These are phyloP conservation scores for Beta lomatogona DNA, from an alignment of 179 eudicot genomes.

Conservation along the genomic window DNA sequence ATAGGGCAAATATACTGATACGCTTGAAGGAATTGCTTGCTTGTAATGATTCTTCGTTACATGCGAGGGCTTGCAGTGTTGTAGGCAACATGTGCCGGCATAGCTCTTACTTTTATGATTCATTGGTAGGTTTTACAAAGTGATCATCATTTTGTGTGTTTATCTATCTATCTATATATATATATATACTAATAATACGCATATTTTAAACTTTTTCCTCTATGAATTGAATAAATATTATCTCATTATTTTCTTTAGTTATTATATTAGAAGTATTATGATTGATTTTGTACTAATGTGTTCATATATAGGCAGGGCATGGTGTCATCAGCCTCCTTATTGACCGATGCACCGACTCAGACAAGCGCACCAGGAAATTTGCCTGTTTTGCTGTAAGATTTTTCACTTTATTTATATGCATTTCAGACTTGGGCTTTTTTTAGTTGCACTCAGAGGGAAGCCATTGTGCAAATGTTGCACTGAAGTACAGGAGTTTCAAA, in stretches of 20 bases:
- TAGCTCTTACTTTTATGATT: conserved; percentile 81
- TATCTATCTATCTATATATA: no score
- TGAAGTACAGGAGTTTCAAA: no score
- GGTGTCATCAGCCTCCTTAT: conserved; percentile 66
- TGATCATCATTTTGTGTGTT: neutral
- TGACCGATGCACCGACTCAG: conserved; percentile 85
- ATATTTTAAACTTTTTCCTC: no score
- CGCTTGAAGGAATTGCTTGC: conserved; percentile 71
- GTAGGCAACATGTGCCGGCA: conserved; percentile 98
- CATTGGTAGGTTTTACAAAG: conserved; percentile 52
- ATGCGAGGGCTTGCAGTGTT: conserved; percentile 91
- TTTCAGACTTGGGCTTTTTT: no score
- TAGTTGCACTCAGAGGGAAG: no score
- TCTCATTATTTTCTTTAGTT: no score
- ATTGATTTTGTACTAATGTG: no score
- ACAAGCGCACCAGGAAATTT: conserved; percentile 89
- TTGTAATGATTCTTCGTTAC: conserved; percentile 77
- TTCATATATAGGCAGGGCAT: conserved; percentile 55
- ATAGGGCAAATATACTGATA: conserved; percentile 72
- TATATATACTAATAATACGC: no score
- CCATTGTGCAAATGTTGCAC: no score
- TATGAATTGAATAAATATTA: no score
- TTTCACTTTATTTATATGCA: neutral
- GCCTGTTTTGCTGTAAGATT: conserved; percentile 96
- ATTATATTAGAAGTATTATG: no score